These are phyloP conservation scores for Lactarius deliciosus DNA, from an alignment of 768 basidiomycete genomes.

Conservation along the genomic window DNA sequence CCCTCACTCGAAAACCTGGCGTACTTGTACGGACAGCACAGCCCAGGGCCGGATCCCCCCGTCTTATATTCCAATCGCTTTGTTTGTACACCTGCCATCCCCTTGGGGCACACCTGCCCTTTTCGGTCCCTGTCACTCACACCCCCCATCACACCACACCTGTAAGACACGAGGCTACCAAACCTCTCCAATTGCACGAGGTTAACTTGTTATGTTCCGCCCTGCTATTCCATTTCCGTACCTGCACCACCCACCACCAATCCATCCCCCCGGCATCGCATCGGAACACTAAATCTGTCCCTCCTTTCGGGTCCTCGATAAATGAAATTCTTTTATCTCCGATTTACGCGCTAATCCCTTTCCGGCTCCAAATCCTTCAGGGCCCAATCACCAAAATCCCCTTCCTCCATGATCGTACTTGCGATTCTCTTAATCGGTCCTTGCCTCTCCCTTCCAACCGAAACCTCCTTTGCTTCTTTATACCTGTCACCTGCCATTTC, in stretches of 20 bases:
- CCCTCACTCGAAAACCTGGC: not conserved
- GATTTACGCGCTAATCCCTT: conserved; percentile 20
- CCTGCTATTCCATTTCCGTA: conserved; percentile 18
- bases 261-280: conserved; percentile 1
- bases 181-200: conserved; percentile 14
- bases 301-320: conserved; percentile 15
- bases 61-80: conserved; percentile 10
- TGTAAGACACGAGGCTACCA: conserved; percentile 23
- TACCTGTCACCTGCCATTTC: conserved; percentile 20
- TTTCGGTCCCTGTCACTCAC: not conserved
- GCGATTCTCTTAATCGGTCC: not conserved
- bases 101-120: not conserved
- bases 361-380: conserved; percentile 2
- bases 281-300: conserved; percentile 15
- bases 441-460: conserved; percentile 4
- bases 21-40: conserved; percentile 14
- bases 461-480: not conserved
- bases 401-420: not conserved
- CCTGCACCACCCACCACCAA: not conserved
- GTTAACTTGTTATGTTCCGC: conserved; percentile 19
- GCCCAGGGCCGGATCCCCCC: conserved; percentile 20
- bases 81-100: not conserved
- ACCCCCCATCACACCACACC: not conserved
- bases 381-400: not conserved
- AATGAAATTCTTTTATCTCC: conserved; percentile 23